Percentiles rank a stretch among this genome's conserved stretches.
Conservation (phyloP, 495 filamentous ascomycete species). For the Parathielavia hyrcaniae region DNA sequence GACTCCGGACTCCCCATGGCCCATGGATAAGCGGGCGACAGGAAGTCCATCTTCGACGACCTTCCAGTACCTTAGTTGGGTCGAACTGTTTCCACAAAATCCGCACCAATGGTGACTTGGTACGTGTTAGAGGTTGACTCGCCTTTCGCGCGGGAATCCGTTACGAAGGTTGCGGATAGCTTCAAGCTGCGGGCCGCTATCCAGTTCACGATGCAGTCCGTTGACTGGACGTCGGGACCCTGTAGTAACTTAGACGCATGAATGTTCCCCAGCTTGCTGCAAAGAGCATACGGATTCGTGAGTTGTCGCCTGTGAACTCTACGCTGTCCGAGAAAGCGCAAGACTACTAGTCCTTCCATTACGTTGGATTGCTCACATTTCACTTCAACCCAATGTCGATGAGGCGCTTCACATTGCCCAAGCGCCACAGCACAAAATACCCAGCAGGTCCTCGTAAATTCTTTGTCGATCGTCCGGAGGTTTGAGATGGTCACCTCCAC, state of each 20-base stretch:
- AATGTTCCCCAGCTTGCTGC: not conserved
- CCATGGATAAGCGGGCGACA: too few relatives aligned
- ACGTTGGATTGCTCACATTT: not conserved
- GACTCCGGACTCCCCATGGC: too few relatives aligned
- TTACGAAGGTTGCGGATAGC: not conserved
- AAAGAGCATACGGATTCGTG: not conserved
- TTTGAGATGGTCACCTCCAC: not conserved
- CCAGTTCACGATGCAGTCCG: not conserved
- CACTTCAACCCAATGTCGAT: not conserved
- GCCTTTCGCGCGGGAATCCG: too few relatives aligned
- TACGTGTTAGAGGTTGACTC: too few relatives aligned
- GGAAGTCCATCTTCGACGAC: too few relatives aligned
- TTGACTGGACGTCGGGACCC: not conserved
- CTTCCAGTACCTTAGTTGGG: too few relatives aligned
- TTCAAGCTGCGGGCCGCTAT: not conserved
- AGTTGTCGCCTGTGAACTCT: not conserved
- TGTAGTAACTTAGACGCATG: not conserved
- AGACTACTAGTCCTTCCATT: not conserved
- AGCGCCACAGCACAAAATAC: not conserved
- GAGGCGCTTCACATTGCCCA: not conserved
- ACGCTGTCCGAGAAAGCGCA: too few relatives aligned
- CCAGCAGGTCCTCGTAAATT: not conserved
- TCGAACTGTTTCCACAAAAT: too few relatives aligned
- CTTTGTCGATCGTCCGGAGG: too few relatives aligned
- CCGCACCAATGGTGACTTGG: not conserved